Conservation (phyloP, 306 rosid species). For the Ceratonia siliqua region DNA sequence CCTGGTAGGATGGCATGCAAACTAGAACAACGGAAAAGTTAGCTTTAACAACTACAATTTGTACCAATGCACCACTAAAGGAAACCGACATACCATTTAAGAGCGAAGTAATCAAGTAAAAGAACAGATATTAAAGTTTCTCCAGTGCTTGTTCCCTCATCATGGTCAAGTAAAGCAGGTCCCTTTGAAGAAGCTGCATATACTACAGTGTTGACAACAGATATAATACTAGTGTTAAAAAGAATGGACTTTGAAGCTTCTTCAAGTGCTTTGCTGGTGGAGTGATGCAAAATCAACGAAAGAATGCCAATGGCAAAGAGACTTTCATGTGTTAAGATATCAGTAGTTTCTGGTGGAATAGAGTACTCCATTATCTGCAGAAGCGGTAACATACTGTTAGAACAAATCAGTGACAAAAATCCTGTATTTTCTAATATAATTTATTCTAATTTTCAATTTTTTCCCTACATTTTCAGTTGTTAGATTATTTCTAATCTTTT, state of each 20-base stretch:
- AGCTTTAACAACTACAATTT: constrained; percentile 27
- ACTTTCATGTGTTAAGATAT: constrained; percentile 53
- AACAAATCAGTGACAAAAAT: constrained; percentile 31
- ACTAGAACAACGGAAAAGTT: constrained; percentile 43
- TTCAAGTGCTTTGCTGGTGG: constrained; percentile 53
- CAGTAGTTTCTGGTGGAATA: constrained; percentile 40
- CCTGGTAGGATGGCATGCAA: constrained; percentile 65
- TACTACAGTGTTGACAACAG: constrained; percentile 53
- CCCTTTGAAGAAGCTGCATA: constrained; percentile 67
- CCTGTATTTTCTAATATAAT: not conserved
- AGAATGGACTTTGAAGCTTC: constrained; percentile 77
- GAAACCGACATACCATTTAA: constrained; percentile 55
- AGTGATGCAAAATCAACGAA: constrained; percentile 75
- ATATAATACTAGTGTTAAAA: constrained; percentile 55
- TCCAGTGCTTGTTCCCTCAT: constrained; percentile 62
- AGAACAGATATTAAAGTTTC: constrained; percentile 60
- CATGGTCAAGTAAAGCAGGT: constrained; percentile 74
- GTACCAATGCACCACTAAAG: constrained; percentile 6
- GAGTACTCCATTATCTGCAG: constrained; percentile 64
- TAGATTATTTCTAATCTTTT: constrained; percentile 22
- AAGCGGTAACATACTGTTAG: constrained; percentile 34
- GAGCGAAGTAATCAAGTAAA: constrained; percentile 66
- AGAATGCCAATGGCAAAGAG: constrained; percentile 66
- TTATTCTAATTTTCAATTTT: not conserved
- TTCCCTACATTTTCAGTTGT: not conserved